A percentile compares a stretch with the other conserved stretches of the same genome.
phyloP scores from a whole-genome alignment of 257 asterid species.

The Forsythia suspensa region DNA sequence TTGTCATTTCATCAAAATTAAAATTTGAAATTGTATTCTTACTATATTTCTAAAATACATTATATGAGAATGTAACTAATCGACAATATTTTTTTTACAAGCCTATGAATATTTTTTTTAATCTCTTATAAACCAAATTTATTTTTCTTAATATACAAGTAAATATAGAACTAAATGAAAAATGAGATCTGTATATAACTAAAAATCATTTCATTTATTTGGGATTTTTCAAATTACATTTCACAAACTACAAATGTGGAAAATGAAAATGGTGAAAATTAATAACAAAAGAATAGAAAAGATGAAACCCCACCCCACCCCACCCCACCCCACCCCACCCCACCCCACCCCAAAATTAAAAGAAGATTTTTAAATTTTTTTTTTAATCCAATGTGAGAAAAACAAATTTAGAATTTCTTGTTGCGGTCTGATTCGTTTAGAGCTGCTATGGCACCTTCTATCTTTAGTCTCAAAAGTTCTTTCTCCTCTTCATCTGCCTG shows the following conservation, averaged over 20 bases:
- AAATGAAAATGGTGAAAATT: neutral
- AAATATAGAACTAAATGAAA: neutral
- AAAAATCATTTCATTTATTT: neutral
- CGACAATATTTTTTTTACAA: no score
- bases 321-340: neutral
- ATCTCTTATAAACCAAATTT: no score
- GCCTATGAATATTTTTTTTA: no score
- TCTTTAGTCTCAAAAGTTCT: conserved; percentile 31
- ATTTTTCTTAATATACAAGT: neutral
- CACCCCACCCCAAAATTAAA: neutral
- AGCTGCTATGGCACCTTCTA: conserved; percentile 43
- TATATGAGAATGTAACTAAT: no score
- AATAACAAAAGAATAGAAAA: neutral
- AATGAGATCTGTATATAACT: no score
- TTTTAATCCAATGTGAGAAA: neutral
- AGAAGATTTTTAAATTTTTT: no score
- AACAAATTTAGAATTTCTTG: conserved; percentile 3
- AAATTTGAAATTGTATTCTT: no score
- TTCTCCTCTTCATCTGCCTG: conserved; percentile 37
- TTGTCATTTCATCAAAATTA: no score
- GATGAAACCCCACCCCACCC: neutral
- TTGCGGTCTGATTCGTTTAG: conserved; percentile 13
- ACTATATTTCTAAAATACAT: no score
- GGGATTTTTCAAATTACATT: neutral
- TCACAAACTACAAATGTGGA: no score